phyloP scores from a whole-genome alignment of 352 stramenopile species.

The Elongisporangium prolatum region DNA sequence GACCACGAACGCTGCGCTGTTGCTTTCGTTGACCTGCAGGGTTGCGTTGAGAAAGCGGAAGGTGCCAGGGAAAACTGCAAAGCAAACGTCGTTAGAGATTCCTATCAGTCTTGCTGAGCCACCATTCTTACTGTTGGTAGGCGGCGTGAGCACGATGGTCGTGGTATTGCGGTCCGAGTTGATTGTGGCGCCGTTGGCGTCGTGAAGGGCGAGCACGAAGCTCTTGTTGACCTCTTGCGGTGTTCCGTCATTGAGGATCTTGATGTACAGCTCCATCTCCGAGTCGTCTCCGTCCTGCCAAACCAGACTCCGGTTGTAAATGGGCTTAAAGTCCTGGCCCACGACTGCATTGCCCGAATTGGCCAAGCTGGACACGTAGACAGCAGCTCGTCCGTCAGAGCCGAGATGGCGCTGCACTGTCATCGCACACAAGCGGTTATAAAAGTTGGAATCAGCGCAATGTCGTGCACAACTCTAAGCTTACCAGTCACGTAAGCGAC shows the following conservation, averaged over 20 bases:
- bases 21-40: conserved; percentile 28
- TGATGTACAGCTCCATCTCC: conserved; percentile 63
- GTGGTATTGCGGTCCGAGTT: conserved; percentile 44
- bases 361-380: conserved; percentile 53
- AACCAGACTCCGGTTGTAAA: conserved; percentile 69
- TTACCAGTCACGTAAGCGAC: conserved; percentile 51
- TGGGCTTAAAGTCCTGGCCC: conserved; percentile 41
- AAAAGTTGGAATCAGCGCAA: no score
- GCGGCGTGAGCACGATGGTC: conserved; percentile 36
- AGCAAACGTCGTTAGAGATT: background rate
- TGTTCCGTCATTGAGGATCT: conserved; percentile 49
- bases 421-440: background rate
- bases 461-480: background rate
- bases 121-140: conserved; percentile 41
- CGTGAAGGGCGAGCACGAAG: conserved; percentile 57
- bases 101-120: background rate
- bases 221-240: conserved; percentile 45
- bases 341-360: conserved; percentile 40
- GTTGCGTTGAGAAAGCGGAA: conserved; percentile 44
- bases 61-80: conserved; percentile 37
- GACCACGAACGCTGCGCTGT: conserved; percentile 18
- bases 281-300: conserved; percentile 71
- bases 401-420: conserved; percentile 63
- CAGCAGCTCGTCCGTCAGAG: conserved; percentile 46
- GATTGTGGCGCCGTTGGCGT: conserved; percentile 46